phyloP scores from a whole-genome alignment of 805 yeast genomes.

The Candida methanosorbosa region DNA sequence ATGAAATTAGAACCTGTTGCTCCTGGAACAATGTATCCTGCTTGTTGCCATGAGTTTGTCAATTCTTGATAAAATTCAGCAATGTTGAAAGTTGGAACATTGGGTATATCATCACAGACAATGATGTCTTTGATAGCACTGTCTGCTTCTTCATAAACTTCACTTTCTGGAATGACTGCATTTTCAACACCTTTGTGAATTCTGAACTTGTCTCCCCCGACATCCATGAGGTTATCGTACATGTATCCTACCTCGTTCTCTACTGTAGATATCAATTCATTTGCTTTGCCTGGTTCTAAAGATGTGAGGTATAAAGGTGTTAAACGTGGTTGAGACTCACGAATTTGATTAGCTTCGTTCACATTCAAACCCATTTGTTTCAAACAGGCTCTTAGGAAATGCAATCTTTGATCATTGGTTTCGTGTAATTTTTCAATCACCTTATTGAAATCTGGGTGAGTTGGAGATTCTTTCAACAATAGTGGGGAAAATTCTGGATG shows the following conservation, averaged over 20 bases:
- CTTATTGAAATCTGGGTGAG: conserved; percentile 15
- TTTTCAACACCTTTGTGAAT: conserved; percentile 31
- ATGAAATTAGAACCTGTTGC: conserved; percentile 55
- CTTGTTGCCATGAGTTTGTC: conserved; percentile 20
- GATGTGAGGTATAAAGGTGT: conserved; percentile 60
- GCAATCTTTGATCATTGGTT: conserved; percentile 38
- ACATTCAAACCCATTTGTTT: conserved; percentile 59
- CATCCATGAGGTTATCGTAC: conserved; percentile 32
- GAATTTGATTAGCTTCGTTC: conserved; percentile 38
- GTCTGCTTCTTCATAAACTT: conserved; percentile 44
- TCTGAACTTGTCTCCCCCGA: conserved; percentile 48
- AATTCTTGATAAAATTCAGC: conserved; percentile 41
- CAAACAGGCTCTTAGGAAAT: conserved; percentile 51
- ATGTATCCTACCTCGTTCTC: conserved; percentile 25
- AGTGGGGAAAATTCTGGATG: conserved; percentile 81
- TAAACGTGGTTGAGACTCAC: conserved; percentile 53
- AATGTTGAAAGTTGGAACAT: conserved; percentile 72
- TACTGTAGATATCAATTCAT: conserved; percentile 23
- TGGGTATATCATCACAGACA: conserved; percentile 39
- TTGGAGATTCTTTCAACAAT: conserved; percentile 28
- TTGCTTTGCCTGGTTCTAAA: conserved; percentile 20
- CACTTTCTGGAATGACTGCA: conserved; percentile 13
- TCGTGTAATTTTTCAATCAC: conserved; percentile 33
- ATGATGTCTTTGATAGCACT: conserved; percentile 48
- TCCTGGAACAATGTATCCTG: conserved; percentile 18